Base-by-base conservation (phyloP, 805 yeast species). In the Spathaspora sp. region DNA sequence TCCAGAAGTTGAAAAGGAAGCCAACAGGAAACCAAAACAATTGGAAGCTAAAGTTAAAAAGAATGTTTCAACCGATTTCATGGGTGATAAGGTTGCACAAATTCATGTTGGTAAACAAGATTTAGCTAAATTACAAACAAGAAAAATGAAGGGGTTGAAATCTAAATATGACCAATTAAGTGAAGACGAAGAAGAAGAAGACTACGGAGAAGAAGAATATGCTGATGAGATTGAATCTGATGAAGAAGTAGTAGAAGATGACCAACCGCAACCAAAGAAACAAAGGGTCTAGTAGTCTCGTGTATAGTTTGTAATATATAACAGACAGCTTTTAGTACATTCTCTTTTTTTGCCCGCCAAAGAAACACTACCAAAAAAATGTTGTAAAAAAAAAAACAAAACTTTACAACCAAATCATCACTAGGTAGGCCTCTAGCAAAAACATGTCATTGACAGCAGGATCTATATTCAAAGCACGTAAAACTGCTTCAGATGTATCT, bases 121-220 rank as follows among this genome's bases (percentile, higher is more conserved):
- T 68, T 77, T 94, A 68, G 78, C 81, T 65, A 86, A 86, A 69
- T 70, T 94, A 67, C 99, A 94, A 75, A 93, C 99, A 5, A 84
- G 99, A 74, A 94, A 94, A 83, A 90, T 94, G 97, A 94, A 94
- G 80, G 99, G 99, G 68, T 79, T 94, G 65, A 94, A 94, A 75
- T 79, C 88, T 51, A 83, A 81, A 67, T 92, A 79, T 61, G 97
- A 92, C 67, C 97, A 89, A 71, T 81, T 75, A 23, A 82, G 80
- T 42, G 86, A 78, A 48, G 82, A 76, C 46, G 82, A 75, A 42
- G 83, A 75, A 44, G 81, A 74, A 2, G 81, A 73, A 39, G 67
- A 56, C 32, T 29, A 35, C 12, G 55, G 49, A 46, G 46, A 49
- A 49, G 52, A 50, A 31, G 49, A 52, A 16, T 42, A 44, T 40